Percentiles rank a stretch among this genome's conserved stretches.
These are phyloP conservation scores for Wickerhamomyces sp. DNA, from an alignment of 1,139 yeast species.

Conservation along the genomic window DNA sequence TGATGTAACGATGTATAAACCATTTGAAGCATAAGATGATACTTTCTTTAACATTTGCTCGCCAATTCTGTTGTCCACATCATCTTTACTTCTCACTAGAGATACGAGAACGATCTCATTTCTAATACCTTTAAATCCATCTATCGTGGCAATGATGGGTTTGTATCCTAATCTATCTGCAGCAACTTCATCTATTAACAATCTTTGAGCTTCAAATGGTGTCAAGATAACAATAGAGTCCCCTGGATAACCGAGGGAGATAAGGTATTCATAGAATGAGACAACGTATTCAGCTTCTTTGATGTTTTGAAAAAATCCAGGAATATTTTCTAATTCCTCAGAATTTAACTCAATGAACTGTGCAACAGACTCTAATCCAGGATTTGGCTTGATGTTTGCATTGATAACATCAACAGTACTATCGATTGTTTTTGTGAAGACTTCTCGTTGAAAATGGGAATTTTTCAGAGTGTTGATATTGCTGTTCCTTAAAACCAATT, in stretches of 20 bases:
- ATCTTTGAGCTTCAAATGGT: constrained; percentile 33
- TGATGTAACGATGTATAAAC: constrained; percentile 7
- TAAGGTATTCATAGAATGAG: constrained; percentile 42
- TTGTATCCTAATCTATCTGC: neutral
- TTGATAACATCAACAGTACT: constrained; percentile 1
- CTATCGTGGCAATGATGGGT: constrained; percentile 3
- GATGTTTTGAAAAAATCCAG: constrained; percentile 32
- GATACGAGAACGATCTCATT: constrained; percentile 6
- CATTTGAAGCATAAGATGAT: constrained; percentile 1
- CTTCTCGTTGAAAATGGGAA: neutral
- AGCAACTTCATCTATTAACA: constrained; percentile 12
- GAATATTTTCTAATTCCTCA: constrained; percentile 27
- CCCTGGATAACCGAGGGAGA: constrained; percentile 39
- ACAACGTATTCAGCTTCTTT: constrained; percentile 54
- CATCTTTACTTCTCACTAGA: constrained; percentile 1
- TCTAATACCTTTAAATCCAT: constrained; percentile 2
- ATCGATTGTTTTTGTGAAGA: neutral
- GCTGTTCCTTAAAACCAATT: neutral
- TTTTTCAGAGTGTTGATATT: neutral
- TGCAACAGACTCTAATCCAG: constrained; percentile 35
- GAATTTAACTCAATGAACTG: constrained; percentile 38
- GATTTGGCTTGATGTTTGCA: constrained; percentile 24
- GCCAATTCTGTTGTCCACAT: neutral
- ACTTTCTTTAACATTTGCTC: neutral
- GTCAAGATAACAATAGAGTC: constrained; percentile 38